Base-by-base conservation (phyloP, 2,329 filamentous ascomycete genomes). In the Myriosclerotinia curreyana region DNA sequence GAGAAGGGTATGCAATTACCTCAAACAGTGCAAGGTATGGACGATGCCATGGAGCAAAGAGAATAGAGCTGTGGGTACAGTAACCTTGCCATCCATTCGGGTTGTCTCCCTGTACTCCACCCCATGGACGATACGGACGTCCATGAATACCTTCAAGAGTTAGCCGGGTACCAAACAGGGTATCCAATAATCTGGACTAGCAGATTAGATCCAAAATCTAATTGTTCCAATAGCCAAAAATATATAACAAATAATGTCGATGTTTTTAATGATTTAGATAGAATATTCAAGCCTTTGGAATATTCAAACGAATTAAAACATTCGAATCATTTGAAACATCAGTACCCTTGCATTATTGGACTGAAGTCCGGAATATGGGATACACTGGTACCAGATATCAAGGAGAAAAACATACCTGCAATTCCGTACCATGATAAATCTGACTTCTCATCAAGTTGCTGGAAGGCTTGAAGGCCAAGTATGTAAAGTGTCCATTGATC, bases 1-100 rank as follows among this genome's bases (percentile, higher is more conserved):
- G 17, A 42, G 28, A 22, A 9, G 22, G 31, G 28, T n/a, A 0
- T 49, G 7, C 11, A 31, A 28, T 56, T 69, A 83, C 83, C 77
- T 89, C 81, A 67, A 78, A 86, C 12, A 88, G 76, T 12, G 83
- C 79, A 63, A 95, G 79, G 75, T 94, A 96, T 0, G 91, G 89
- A 58, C 92, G 85, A 79, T 96, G 92, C 92, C 92, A 96, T 48
- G 87, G 83, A 48, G 88, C 85, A 74, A 96, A 95, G 20, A 95
- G 78, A 49, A 88, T 85, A 1, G 89, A 90, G 31, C 81, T 83
- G 76, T 96, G 92, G 17, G 85, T 84, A 74, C 92, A 96, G 74
- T 92, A 96, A 7, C 69, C 71, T 56, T 70, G 66, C 67, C 66
- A 70, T 46, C 65, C 65, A 31, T 14, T 36, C 1, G 63, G 40